Base-by-base conservation (phyloP, 139 green algal species). In the Chlamydomonas urium region DNA sequence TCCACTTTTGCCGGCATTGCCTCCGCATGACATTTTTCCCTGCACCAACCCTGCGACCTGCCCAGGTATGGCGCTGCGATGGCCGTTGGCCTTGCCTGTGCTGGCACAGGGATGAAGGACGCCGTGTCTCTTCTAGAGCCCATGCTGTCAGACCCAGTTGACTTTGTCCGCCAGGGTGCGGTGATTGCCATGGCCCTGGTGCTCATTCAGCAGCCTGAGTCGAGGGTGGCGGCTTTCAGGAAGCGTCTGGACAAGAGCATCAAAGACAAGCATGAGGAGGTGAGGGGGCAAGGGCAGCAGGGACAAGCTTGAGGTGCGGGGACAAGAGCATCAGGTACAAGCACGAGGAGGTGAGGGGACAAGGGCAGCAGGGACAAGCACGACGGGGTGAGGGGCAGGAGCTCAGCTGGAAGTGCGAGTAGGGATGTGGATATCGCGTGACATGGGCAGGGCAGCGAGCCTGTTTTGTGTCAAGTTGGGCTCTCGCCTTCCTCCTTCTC, bases 161-260 rank as follows among this genome's bases (percentile, higher is more conserved):
- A 99, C 86, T 98, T 96, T 81, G 94, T 99, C 69, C 87, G 92
- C 32, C 88, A 98, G 88, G 95, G 95, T 1, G 93, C 92, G 21
- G 78, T 93, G 32, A 94, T 99, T 28, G 95, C 95, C 0, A 92
- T 86, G 79, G 90, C 94, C 0, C 85, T 98, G 63, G 63, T 71
- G 6, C 57, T 71, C 32, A 34, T 71, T 33, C 37, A 71, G 63
- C 37, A 96, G 88, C 88, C 89, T 3, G 90, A 96, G 75, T 33
- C 70, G 60, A 84, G 88, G 50, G 72, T 93, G 61, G 78, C 79
- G 56, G 56, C 62, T 10, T 89, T 95, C 71, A 77, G 91, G 31
- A 92, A 93, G 73, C 79, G 75, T 23, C 73, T 99, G 28, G 86
- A 92, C 60, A 96, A 92, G 75, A 78, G 86, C 59, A 85, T 95